These are phyloP conservation scores for Solanum corneliomulleri DNA, from an alignment of 257 asterid species.

Conservation along the genomic window DNA sequence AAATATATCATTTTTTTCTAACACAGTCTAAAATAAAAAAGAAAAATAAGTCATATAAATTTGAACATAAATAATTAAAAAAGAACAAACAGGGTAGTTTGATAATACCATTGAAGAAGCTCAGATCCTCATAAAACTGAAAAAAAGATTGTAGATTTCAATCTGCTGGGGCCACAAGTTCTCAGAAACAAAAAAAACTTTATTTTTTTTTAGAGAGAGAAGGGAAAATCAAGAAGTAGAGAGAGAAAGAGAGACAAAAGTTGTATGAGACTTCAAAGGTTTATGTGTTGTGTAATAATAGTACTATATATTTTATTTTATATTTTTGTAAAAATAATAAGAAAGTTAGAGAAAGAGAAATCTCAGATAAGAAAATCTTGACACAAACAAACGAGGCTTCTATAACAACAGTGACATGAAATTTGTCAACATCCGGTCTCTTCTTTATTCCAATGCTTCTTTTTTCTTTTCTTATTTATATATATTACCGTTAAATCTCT, in stretches of 20 bases:
- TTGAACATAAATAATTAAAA: not conserved
- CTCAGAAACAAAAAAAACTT: constrained; percentile 10
- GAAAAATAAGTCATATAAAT: too few relatives aligned
- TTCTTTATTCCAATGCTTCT: constrained; percentile 37
- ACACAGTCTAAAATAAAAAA: too few relatives aligned
- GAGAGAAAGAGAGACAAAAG: not conserved
- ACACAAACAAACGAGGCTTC: constrained; percentile 81
- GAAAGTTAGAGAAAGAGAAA: constrained; percentile 37
- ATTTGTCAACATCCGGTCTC: constrained; percentile 98
- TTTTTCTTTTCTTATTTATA: constrained; percentile 6
- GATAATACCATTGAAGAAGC: constrained; percentile 63
- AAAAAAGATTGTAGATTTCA: constrained; percentile 60
- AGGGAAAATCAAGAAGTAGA: constrained; percentile 3
- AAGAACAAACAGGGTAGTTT: constrained; percentile 20
- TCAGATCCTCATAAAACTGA: constrained; percentile 71
- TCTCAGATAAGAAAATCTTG: constrained; percentile 86
- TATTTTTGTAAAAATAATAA: constrained; percentile 3
- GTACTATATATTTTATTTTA: not conserved
- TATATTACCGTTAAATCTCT: not conserved
- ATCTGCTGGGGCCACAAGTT: constrained; percentile 52
- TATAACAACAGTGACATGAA: constrained; percentile 73
- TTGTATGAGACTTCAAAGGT: not conserved
- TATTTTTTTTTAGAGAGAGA: constrained; percentile 41
- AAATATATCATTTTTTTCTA: too few relatives aligned
- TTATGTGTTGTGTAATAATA: not conserved